Conservation (phyloP, 108 stramenopile species). For the Seminavis robusta region DNA sequence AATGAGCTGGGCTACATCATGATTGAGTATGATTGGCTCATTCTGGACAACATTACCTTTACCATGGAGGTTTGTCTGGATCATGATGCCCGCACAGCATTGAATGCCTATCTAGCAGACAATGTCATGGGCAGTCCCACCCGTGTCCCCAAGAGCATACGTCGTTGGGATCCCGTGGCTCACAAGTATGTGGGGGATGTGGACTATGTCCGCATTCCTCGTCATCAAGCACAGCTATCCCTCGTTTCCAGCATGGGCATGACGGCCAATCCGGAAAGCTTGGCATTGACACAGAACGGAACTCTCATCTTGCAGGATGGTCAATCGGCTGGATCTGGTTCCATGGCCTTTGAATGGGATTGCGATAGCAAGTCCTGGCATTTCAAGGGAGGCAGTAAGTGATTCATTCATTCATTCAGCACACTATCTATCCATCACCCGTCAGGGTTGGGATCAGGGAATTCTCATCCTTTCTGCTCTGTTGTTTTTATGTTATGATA, state of each 20-base stretch:
- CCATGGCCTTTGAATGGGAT: no score
- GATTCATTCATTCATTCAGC: no score
- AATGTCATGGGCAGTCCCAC: constrained; percentile 49
- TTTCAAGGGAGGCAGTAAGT: no score
- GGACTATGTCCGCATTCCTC: constrained; percentile 50
- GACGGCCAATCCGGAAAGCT: constrained; percentile 30
- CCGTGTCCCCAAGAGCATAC: constrained; percentile 35
- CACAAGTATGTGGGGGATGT: not conserved
- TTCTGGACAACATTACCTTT: constrained; percentile 47
- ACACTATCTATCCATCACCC: no score
- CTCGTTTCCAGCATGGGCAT: constrained; percentile 65
- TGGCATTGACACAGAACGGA: constrained; percentile 53
- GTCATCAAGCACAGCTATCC: constrained; percentile 61
- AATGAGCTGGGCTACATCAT: constrained; percentile 46
- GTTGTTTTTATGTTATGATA: no score
- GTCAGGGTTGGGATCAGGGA: no score
- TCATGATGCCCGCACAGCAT: constrained; percentile 41
- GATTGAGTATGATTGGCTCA: constrained; percentile 72
- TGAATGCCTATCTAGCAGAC: constrained; percentile 55
- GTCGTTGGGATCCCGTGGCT: no score
- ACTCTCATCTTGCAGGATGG: constrained; percentile 63
- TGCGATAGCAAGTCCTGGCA: no score
- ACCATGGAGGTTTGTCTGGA: constrained; percentile 61
- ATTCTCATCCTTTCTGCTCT: no score
- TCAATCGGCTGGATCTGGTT: no score